phyloP scores from a whole-genome alignment of 2,329 filamentous ascomycete species.

The Lasiodiplodia citricola region DNA sequence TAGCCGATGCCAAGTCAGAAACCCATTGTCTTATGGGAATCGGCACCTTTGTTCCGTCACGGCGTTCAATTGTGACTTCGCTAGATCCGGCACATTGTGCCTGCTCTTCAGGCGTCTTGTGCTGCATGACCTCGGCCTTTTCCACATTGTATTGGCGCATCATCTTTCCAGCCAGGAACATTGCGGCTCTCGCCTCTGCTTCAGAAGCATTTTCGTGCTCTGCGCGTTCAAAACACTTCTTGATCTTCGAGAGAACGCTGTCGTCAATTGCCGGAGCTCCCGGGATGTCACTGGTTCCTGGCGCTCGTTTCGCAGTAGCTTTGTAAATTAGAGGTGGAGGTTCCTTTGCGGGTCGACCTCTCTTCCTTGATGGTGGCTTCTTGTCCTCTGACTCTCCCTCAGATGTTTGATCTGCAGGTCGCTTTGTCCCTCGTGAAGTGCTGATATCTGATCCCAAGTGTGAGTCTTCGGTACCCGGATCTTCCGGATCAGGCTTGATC shows the following conservation, averaged over 20 bases:
- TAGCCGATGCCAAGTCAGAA: not conserved
- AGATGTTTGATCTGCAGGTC: not conserved
- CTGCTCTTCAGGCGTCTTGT: constrained; percentile 25
- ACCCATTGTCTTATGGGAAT: not conserved
- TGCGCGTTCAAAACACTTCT: constrained; percentile 28
- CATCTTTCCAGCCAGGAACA: constrained; percentile 23
- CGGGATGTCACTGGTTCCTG: not conserved
- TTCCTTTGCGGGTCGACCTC: not conserved
- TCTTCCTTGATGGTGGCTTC: not conserved
- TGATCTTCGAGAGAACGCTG: constrained; percentile 25
- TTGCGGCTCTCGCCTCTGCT: constrained; percentile 5
- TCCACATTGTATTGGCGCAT: constrained; percentile 29
- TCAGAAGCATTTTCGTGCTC: constrained; percentile 23
- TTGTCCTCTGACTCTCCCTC: not conserved
- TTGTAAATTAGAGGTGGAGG: not conserved
- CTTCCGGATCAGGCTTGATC: not conserved
- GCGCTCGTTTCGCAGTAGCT: not conserved
- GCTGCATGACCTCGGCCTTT: constrained; percentile 29
- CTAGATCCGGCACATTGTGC: constrained; percentile 25
- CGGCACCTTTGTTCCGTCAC: constrained; percentile 13
- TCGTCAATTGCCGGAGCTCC: constrained; percentile 18
- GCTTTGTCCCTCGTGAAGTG: not conserved
- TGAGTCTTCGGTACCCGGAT: not conserved
- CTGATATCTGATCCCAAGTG: too few relatives aligned
- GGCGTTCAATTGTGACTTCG: constrained; percentile 24